Evolutionary conservation across 2,329 filamentous ascomycete genomes (phyloP), one percentile per base, ranked within the genome.

Genomic region (Stromatinia cepivora): DNA sequence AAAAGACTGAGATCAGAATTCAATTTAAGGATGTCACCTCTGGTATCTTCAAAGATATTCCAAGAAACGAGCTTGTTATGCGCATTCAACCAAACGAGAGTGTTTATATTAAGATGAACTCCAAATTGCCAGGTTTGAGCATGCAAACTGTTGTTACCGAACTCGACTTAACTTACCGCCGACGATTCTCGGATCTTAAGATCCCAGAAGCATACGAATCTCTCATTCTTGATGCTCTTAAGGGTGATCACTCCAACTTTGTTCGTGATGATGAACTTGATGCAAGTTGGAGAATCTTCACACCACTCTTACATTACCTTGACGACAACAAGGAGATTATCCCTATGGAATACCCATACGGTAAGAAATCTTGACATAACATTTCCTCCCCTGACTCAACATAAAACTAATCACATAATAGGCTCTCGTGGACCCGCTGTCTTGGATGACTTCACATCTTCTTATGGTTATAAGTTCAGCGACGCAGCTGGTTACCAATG

Each of bases 101-200:
- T 80, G 94, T 99, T 75, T 99, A 99, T 84, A 97, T 98, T 82
- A 99, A 99, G 89, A 99, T 99, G 95, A 99, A 99, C 90, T 98
- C 94, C 42, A 99, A 99, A 87, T 86, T 99, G 70, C 96, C 95
- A 28, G 95, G 95, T 77, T 86, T 99, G 77, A 98, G 93, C 85
- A 99, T 98, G 94, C 95, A 99, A 86, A 99, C 95, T 17, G 95
- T 98, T 52, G 92, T 97, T 76, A 99, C 95, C 71, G 95, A 99
- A 84, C 91, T 99, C 71, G 95, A 99, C 79, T 88, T 99, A 75
- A 99, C 96, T 73, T 99, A 99, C 86, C 90, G 96, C 80, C 90
- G 95, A 81, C 92, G 96, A 76, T 99, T 99, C 89, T 98, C 95
- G 25, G 95, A 99, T 82, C 88, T 99, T 70, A 99, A 99, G 88